Percentiles rank a stretch among this genome's conserved stretches.
Conservation (phyloP, 495 filamentous ascomycete genomes). For the Sphaerosporella brunnea region DNA sequence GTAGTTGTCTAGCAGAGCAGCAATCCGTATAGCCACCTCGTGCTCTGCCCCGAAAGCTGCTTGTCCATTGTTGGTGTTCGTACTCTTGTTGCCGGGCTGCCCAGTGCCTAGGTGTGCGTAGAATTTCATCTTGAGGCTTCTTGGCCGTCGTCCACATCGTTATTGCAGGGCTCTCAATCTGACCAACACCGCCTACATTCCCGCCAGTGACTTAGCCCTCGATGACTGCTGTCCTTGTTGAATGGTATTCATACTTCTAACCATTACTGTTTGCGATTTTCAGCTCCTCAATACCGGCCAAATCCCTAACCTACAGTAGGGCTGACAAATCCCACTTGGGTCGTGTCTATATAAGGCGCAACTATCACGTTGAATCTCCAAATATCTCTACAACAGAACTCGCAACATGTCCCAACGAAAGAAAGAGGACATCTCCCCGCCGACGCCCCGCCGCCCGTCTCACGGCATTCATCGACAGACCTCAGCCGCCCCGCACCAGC, state of each 20-base stretch:
- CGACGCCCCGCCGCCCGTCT: no score
- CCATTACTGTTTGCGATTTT: constrained; percentile 5
- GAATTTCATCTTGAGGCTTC: neutral
- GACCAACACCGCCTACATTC: neutral
- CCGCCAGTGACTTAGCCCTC: neutral
- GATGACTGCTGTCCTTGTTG: neutral
- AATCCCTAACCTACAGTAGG: no score
- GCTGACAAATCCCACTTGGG: no score
- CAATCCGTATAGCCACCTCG: constrained; percentile 1
- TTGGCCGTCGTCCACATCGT: constrained; percentile 12
- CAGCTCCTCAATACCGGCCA: no score
- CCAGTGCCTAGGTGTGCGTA: neutral
- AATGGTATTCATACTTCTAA: constrained; percentile 2
- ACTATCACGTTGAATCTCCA: constrained; percentile 5
- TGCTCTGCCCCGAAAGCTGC: neutral
- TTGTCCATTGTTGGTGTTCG: constrained; percentile 5
- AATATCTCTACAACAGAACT: neutral
- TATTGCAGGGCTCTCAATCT: constrained; percentile 8
- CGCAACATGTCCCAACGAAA: neutral
- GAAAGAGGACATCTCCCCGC: constrained; percentile 6
- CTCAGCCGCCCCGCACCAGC: neutral
- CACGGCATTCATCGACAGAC: no score
- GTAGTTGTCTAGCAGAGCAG: constrained; percentile 16
- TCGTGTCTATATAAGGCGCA: neutral
- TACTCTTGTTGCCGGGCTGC: constrained; percentile 2